phyloP scores from a whole-genome alignment of 768 basidiomycete species.

The Leccinum longicurvipes region DNA sequence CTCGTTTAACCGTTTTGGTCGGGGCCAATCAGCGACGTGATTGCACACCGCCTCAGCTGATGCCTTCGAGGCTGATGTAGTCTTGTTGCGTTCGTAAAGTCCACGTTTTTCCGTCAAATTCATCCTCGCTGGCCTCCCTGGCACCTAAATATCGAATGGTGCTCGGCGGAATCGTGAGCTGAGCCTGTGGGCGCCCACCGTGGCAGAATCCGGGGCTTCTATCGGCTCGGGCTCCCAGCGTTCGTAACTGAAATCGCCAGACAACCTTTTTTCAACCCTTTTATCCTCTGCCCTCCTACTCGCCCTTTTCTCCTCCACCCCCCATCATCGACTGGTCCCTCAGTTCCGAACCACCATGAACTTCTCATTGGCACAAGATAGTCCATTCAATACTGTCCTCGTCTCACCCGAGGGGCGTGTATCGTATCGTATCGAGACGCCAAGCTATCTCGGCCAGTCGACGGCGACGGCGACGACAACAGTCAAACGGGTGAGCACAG shows the following conservation, averaged over 20 bases:
- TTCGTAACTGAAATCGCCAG: constrained; percentile 9
- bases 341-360: constrained; percentile 21
- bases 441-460: constrained; percentile 9
- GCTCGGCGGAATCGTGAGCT: constrained; percentile 1
- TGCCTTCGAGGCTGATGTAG: constrained; percentile 17
- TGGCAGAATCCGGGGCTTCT: constrained; percentile 33
- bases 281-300: not conserved
- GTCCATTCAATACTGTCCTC: constrained; percentile 31
- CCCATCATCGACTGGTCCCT: not conserved
- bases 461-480: constrained; percentile 19
- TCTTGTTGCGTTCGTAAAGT: constrained; percentile 7
- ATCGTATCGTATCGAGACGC: constrained; percentile 31
- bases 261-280: constrained; percentile 5
- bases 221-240: constrained; percentile 26
- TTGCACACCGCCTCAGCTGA: constrained; percentile 29
- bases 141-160: not conserved
- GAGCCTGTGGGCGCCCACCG: constrained; percentile 27
- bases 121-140: constrained; percentile 4
- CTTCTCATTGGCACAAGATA: constrained; percentile 31
- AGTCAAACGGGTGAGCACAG: constrained; percentile 23
- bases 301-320: not conserved
- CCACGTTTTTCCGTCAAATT: not conserved
- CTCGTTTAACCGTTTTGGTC: not conserved
- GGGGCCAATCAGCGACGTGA: constrained; percentile 24
- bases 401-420: constrained; percentile 29